A percentile compares a stretch with the other conserved stretches of the same genome.
Evolutionary conservation across 2,329 filamentous ascomycete species (phyloP).

Genomic region (Aureobasidium uvarum): DNA sequence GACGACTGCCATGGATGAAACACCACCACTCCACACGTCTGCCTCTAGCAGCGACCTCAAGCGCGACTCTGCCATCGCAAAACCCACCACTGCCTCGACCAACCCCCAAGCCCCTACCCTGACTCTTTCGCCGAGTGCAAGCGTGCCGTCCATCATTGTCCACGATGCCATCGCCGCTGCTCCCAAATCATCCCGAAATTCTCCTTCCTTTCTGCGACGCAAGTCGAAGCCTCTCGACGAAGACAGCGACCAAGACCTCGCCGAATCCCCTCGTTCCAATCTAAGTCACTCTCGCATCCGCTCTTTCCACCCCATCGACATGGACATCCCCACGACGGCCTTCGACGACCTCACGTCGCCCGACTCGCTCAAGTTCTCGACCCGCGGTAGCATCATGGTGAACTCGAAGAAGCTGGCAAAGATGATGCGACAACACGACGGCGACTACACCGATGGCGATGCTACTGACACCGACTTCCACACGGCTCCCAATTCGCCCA

Average conservation of each 20-base stretch:
- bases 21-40: conserved; percentile 37
- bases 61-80: conserved; percentile 36
- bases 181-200: conserved; percentile 28
- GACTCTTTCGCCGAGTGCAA: conserved; percentile 39
- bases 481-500: conserved; percentile 20
- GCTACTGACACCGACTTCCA: conserved; percentile 17
- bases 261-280: conserved; percentile 8
- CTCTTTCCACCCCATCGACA: conserved; percentile 51
- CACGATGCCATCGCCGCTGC: conserved; percentile 40
- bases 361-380: conserved; percentile 58
- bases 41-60: conserved; percentile 34
- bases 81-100: conserved; percentile 3
- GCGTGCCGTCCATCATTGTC: conserved; percentile 47
- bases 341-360: conserved; percentile 53
- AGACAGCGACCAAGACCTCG: conserved; percentile 25
- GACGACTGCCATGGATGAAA: conserved; percentile 31
- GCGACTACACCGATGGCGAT: conserved; percentile 21
- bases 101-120: conserved; percentile 29
- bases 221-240: conserved; percentile 25
- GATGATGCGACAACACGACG: conserved; percentile 33
- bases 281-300: conserved; percentile 31
- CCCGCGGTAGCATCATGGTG: conserved; percentile 59
- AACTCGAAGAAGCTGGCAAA: conserved; percentile 48
- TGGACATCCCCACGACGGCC: conserved; percentile 55
- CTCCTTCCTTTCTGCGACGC: conserved; percentile 26